Percentiles rank a stretch among this genome's conserved stretches.
Conservation (phyloP, 768 basidiomycete species). For the Hemileccinum impolitum region DNA sequence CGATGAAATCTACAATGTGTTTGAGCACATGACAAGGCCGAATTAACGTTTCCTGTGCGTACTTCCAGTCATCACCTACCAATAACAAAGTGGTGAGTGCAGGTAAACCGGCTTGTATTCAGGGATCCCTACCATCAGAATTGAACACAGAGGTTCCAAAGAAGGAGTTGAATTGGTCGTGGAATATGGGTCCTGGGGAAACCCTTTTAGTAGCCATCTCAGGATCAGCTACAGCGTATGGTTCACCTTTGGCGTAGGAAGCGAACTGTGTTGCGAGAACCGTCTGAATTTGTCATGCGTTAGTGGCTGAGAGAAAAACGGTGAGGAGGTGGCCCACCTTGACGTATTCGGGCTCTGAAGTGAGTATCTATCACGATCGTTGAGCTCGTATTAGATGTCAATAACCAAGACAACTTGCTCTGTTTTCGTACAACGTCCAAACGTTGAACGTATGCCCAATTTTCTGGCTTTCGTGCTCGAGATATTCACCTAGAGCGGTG, state of each 20-base stretch:
- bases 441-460: conserved; percentile 25
- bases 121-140: conserved; percentile 38
- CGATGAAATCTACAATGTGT: no score
- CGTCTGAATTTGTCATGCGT: not conserved
- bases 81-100: no score
- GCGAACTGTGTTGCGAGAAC: conserved; percentile 34
- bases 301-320: not conserved
- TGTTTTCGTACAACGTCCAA: conserved; percentile 25
- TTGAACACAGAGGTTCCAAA: conserved; percentile 41
- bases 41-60: no score
- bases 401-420: conserved; percentile 11
- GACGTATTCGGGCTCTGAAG: conserved; percentile 38
- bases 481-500: conserved; percentile 10
- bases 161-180: conserved; percentile 25
- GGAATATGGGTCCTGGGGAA: conserved; percentile 21
- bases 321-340: conserved; percentile 27
- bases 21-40: no score
- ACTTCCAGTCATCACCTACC: no score
- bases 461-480: conserved; percentile 8
- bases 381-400: not conserved
- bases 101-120: no score
- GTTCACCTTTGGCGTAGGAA: conserved; percentile 36
- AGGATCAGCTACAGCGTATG: not conserved
- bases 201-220: not conserved
- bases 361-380: conserved; percentile 29